Evolutionary conservation across 2,329 filamentous ascomycete genomes (phyloP).

Genomic region (Ophiostoma quercus): DNA sequence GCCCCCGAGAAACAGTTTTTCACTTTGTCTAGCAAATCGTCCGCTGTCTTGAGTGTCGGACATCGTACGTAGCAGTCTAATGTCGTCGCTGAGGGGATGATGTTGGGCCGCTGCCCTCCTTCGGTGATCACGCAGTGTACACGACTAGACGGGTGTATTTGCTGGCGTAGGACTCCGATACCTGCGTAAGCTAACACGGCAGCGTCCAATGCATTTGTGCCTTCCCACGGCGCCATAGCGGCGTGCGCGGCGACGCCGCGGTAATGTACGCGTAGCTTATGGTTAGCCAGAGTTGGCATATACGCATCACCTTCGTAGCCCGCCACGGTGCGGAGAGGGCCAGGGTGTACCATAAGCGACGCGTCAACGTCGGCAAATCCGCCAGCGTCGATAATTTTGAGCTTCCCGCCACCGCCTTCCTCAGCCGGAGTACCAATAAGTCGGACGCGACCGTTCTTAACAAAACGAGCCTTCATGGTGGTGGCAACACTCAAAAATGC

Average conservation of each 20-base stretch:
- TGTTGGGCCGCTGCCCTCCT: background rate
- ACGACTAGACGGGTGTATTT: background rate
- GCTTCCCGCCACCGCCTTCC: constrained; percentile 16
- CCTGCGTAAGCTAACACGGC: background rate
- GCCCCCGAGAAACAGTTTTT: background rate
- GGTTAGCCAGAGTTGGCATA: background rate
- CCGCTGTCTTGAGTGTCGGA: background rate
- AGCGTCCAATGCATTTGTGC: constrained; percentile 12
- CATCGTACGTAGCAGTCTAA: background rate
- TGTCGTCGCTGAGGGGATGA: background rate
- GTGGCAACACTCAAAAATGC: background rate
- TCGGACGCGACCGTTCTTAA: background rate
- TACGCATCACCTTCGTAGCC: constrained; percentile 7
- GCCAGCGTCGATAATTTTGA: constrained; percentile 13
- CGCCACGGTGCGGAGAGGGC: background rate
- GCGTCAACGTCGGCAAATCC: background rate
- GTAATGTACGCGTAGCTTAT: background rate
- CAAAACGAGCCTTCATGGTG: background rate
- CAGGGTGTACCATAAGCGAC: constrained; percentile 10
- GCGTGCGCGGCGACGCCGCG: constrained; percentile 11
- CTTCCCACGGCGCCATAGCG: constrained; percentile 12
- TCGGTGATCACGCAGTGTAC: constrained; percentile 1
- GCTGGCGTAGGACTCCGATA: constrained; percentile 10
- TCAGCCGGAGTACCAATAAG: constrained; percentile 9
- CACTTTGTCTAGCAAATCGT: background rate